Evolutionary conservation across 805 yeast species (phyloP), one percentile per base, ranked within the genome.

Genomic region (Teunomyces pallodes): DNA sequence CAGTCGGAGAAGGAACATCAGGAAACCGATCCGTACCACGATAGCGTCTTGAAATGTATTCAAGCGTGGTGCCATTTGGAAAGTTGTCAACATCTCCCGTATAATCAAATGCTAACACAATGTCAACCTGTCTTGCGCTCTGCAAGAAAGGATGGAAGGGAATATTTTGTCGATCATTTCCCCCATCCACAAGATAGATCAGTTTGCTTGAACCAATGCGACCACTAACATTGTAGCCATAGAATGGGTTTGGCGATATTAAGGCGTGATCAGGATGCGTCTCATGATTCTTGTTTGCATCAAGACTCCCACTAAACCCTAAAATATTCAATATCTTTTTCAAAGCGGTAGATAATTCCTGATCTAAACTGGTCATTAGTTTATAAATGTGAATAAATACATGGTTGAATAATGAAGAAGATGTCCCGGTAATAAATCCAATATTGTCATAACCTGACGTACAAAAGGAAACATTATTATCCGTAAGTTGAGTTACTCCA

Each of bases 201-300:
- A 62, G 61, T 7, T 51, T 36, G 35, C 48, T 54, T 7, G 53
- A 39, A 4, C 60, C 47, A n/a, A 55, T 28, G 4, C 47, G 42
- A 5, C 39, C 49, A n/a, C 47, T 12, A 36, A 24, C 16, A 16
- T 20, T 24, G 36, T 52, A 60, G 2, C 66, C 67, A 51, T 67
- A 75, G 57, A 84, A 84, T 2, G 90, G 88, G 50, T 83, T 84
- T 1, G 87, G 88, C 1, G 82, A 74, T 49, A 70, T 75, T 2
- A 82, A 56, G 0, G 87, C 88, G 61, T 77, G 82, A 55, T 83
- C 87, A 1, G 83, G 81, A 47, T 76, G 81, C 14, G 53, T 47
- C 14, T 54, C 57, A 1, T 70, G 67, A 36, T 62, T 57, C 35
- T 69, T 65, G 26, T 57, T 29, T 2, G 58, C 45, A 13, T 51